Conservation (phyloP, 2,329 filamentous ascomycete species). For the Paracorniculantispora psalliotae region DNA sequence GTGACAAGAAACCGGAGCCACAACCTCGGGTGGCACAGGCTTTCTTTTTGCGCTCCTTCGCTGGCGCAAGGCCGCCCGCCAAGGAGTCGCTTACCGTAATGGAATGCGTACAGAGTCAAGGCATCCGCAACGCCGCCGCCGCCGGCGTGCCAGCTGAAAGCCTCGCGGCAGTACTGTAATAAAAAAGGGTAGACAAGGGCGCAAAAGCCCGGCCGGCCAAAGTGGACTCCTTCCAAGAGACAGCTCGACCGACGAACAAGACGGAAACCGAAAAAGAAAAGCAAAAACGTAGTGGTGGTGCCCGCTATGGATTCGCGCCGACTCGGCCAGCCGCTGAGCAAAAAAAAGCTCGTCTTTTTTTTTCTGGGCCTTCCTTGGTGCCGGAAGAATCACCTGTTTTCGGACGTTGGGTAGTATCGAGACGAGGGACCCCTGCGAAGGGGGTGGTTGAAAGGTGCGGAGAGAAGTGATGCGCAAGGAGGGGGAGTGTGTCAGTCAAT, state of each 20-base stretch:
- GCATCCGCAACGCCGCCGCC: neutral
- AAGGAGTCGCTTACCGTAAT: conserved; percentile 1
- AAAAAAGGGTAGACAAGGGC: neutral
- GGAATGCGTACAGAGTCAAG: neutral
- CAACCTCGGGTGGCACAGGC: neutral
- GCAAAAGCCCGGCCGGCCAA: neutral
- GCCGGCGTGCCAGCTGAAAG: conserved; percentile 1
- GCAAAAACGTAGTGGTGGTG: neutral
- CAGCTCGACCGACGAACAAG: neutral
- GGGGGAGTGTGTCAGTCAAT: neutral
- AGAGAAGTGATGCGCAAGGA: neutral
- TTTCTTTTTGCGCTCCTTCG: neutral
- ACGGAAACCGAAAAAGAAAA: neutral
- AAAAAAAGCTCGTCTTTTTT: neutral
- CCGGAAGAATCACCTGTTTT: conserved; percentile 11
- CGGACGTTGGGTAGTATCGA: conserved; percentile 7
- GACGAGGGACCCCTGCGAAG: conserved; percentile 8
- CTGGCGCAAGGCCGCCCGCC: neutral
- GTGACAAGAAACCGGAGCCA: neutral
- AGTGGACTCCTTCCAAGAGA: too few relatives aligned
- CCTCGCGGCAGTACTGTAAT: conserved; percentile 8
- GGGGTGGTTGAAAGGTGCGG: neutral
- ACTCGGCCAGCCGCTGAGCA: neutral
- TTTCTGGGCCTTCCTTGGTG: neutral
- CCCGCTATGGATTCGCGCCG: neutral